Evolutionary conservation across 768 basidiomycete species (phyloP), one percentile per base, ranked within the genome.

Genomic region (Leccinum aurantiacum): DNA sequence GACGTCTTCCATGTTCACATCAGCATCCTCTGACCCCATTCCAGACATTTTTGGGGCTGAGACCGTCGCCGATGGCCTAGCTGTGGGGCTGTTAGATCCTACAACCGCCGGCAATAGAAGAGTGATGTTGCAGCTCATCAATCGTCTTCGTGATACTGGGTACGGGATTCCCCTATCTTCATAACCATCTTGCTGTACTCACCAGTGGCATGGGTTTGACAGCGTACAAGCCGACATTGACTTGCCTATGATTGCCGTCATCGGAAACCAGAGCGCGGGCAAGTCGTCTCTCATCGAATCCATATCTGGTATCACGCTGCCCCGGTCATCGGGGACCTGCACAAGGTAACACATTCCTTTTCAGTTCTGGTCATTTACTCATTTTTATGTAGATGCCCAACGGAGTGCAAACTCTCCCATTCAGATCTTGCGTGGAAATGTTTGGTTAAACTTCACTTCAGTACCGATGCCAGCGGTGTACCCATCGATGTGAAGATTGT

Each of bases 231-330:
- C 81, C 14, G 87, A 91, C 55, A 83, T 92, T 10, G 87, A 90
- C 64, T 74, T 91, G 0, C 90, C 90, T 0, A 82, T 84, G 62
- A 89, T 91, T 33, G 86, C 84, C 0, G 90, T 90, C 47, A 81
- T 90, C 17, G 89, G 90, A 1, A 81, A 79, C 2, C 90, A 91
- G 63, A 88, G 85, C 48, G 87, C 87, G 0, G 90, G 90, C 0
- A 91, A 91, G 65, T 89, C 88, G 0, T 91, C 89, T 0, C 77
- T 91, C 4, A 90, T 91, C 11, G 89, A 91, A 64, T 82, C 87
- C 0, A 90, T 91, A 49, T 89, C 88, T 0, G 87, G 89, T 0
- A 83, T 91, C 17, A 87, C 82, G 0, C 74, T 91, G 0, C 89
- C 89, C 24, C 80, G 88, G 10, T 86, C 86, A 0, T 77, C 83